Percentiles rank a stretch among this genome's conserved stretches.
phyloP scores from a whole-genome alignment of 306 rosid genomes.

The Malus sieversii region DNA sequence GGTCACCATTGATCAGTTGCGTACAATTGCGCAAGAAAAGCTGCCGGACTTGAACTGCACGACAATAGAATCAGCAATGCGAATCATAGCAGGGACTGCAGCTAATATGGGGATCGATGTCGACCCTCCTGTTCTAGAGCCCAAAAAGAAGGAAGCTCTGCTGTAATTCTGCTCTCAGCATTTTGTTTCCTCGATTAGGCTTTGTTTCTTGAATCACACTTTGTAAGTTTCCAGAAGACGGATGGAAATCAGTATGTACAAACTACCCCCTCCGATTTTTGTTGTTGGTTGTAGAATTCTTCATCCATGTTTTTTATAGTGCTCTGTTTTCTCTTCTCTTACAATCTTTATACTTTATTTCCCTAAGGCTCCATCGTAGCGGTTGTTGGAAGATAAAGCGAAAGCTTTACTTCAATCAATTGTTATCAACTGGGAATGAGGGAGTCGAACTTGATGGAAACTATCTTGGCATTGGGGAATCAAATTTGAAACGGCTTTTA shows the following conservation, averaged over 20 bases:
- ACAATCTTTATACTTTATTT: background rate
- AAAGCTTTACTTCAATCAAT: background rate
- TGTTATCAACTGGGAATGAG: background rate
- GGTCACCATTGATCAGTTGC: conserved; percentile 78
- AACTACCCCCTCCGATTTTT: background rate
- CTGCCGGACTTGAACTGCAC: conserved; percentile 90
- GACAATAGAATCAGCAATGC: conserved; percentile 82
- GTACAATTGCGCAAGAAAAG: conserved; percentile 80
- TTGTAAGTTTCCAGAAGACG: conserved; percentile 12
- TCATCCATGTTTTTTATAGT: background rate
- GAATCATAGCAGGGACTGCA: conserved; percentile 96
- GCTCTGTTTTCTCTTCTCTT: background rate
- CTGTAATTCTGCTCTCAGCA: conserved; percentile 9
- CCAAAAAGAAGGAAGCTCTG: conserved; percentile 53
- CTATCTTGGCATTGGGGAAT: too few species aligned
- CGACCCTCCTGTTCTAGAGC: conserved; percentile 87
- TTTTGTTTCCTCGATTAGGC: conserved; percentile 6
- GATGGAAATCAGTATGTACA: background rate
- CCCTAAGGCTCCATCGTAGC: background rate
- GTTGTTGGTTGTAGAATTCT: background rate
- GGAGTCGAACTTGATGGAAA: background rate
- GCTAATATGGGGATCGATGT: conserved; percentile 98
- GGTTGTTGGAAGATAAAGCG: background rate
- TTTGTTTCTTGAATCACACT: background rate
- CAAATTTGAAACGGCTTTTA: too few species aligned